Evolutionary conservation across 2,329 filamentous ascomycete species (phyloP).

Genomic region (Nemania bipapillata): DNA sequence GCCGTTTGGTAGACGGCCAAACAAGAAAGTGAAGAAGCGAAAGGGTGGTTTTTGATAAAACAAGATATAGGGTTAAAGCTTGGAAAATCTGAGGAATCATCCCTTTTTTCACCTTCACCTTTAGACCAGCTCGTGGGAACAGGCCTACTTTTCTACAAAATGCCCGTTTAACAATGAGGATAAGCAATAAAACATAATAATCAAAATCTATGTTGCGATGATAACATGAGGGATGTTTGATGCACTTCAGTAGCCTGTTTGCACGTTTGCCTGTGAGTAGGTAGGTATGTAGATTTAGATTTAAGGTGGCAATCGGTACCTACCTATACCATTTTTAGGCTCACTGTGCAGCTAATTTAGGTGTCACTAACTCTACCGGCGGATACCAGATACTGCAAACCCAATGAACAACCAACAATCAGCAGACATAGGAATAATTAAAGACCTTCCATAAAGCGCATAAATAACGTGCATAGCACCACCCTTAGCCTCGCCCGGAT

Average conservation of each 20-base stretch:
- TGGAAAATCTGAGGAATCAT: too few relatives aligned
- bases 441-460: neutral
- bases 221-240: neutral
- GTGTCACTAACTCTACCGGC: neutral
- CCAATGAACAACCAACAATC: too few relatives aligned
- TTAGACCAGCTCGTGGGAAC: too few relatives aligned
- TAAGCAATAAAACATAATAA: too few relatives aligned
- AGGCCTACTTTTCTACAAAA: too few relatives aligned
- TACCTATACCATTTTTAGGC: slow-evolving; percentile 18
- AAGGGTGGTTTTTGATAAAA: slow-evolving; percentile 48
- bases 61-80: too few relatives aligned
- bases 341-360: slow-evolving; percentile 10
- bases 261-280: too few relatives aligned
- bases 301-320: slow-evolving; percentile 1
- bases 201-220: neutral
- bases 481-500: too few relatives aligned
- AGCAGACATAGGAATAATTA: neutral
- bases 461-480: neutral
- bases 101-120: too few relatives aligned
- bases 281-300: neutral
- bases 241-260: neutral
- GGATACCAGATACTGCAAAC: too few relatives aligned
- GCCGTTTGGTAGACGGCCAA: slow-evolving; percentile 47
- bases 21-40: slow-evolving; percentile 49
- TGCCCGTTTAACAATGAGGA: too few relatives aligned